Conservation (phyloP, 2,329 filamentous ascomycete genomes). For the Aspergillus spinulosporus region DNA sequence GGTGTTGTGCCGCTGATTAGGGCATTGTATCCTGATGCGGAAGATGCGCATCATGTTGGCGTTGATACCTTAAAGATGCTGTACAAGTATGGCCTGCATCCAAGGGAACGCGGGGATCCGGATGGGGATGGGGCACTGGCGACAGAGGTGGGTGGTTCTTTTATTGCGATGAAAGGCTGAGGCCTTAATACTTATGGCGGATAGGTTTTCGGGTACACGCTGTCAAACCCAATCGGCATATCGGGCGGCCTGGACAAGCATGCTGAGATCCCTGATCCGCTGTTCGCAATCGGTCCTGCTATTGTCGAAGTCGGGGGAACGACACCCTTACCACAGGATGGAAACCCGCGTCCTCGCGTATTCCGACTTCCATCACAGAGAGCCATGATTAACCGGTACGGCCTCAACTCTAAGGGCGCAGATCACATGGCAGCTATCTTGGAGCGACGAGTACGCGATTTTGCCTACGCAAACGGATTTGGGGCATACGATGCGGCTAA, state of each 20-base stretch:
- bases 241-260: constrained; percentile 97
- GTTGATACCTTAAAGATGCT: constrained; percentile 70
- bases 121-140: constrained; percentile 56
- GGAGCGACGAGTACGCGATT: constrained; percentile 73
- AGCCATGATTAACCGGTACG: constrained; percentile 92
- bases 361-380: constrained; percentile 83
- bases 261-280: constrained; percentile 78
- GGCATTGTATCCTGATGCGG: constrained; percentile 52
- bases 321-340: constrained; percentile 81
- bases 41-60: constrained; percentile 86
- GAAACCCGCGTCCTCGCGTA: constrained; percentile 83
- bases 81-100: constrained; percentile 73
- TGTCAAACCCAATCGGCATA: constrained; percentile 87
- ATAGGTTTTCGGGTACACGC: constrained; percentile 70
- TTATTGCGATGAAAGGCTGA: background rate
- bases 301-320: constrained; percentile 91
- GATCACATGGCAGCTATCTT: constrained; percentile 80
- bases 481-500: constrained; percentile 65
- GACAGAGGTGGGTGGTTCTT: constrained; percentile 46
- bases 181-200: background rate
- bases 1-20: constrained; percentile 55
- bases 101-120: constrained; percentile 71
- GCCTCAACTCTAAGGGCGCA: constrained; percentile 87
- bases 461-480: constrained; percentile 69
- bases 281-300: constrained; percentile 81